Percentiles rank a stretch among this genome's conserved stretches.
These are phyloP conservation scores for Huntiella decipiens DNA, from an alignment of 2,329 filamentous ascomycete genomes.

Conservation along the genomic window DNA sequence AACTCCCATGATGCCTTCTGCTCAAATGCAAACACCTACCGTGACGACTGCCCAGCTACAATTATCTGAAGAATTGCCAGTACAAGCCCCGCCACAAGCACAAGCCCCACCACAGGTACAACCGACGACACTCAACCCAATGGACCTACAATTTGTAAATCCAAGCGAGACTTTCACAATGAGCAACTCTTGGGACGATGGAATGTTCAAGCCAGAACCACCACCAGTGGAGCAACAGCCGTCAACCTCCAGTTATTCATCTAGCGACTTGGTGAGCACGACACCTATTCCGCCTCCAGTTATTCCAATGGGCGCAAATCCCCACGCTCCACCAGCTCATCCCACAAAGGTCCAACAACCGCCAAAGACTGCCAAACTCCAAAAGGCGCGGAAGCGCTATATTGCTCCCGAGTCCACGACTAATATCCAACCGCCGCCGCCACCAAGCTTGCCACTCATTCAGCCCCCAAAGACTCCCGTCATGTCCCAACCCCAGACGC, in stretches of 20 bases:
- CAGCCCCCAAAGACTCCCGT: conserved; percentile 9
- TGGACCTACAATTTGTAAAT: conserved; percentile 10
- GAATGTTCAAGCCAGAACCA: conserved; percentile 7
- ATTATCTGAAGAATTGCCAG: neutral
- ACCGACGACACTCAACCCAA: conserved; percentile 13
- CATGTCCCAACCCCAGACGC: conserved; percentile 7
- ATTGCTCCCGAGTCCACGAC: neutral
- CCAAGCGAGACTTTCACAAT: conserved; percentile 8
- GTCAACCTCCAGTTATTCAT: neutral
- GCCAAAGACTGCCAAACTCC: neutral
- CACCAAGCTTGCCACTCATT: conserved; percentile 12
- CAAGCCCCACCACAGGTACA: conserved; percentile 4
- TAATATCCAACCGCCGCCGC: conserved; percentile 14
- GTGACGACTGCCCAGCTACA: neutral
- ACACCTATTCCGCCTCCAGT: neutral
- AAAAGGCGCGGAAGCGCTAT: neutral
- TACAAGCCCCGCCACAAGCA: neutral
- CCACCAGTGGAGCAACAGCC: neutral
- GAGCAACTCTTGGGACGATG: conserved; percentile 5
- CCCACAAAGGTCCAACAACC: neutral
- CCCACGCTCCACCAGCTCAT: too few species aligned
- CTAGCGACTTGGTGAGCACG: neutral
- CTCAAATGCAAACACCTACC: conserved; percentile 12
- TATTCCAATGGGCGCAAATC: too few species aligned
- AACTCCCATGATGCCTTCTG: conserved; percentile 7